Base-by-base conservation (phyloP, 176 grass and related monocot species). In the Saccharum officinarum region DNA sequence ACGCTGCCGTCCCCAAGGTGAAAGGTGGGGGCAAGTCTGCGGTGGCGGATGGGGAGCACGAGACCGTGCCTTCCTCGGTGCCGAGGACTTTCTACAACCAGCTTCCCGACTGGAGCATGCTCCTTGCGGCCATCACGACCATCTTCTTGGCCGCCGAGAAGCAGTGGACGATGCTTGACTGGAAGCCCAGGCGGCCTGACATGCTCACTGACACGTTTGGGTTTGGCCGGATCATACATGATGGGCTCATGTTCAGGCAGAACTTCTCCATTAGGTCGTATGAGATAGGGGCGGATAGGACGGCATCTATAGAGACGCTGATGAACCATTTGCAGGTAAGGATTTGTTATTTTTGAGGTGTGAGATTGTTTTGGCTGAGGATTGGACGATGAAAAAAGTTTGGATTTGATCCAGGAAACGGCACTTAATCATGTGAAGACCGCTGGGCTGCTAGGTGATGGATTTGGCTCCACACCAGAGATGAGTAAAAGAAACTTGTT, bases 261-360 rank as follows among this genome's bases (percentile, higher is more conserved):
- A 94, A 99, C 71, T 97, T 99, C 78, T 89, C 91, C 28, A 97
- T 99, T 54, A 73, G 97, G 72, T 99, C 97, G 4, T 99, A 99
- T 80, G 97, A 99, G 84, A 97, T 99, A 47, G 97, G 97, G 14
- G 97, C 94, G 0, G 97, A 99, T 75, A 83, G 77, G 63, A 94
- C 92, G 16, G 97, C 90, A 0, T 99, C 97, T 49, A 99, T 99
- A 72, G 97, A 99, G 67, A 94, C 97, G 16, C 34, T 99, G 52
- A 99, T 99, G 97, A 99, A 99, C 67, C 97, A 99, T 94, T 76
- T 99, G 73, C 97, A 99, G 88, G 97, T 97, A 68, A 37, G 15
- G 62, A 30, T 33, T 64, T 38, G n/a, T 69, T 59, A 9, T 28
- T 79, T 82, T 80, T 67, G 10, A 63, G 74, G 84, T 39, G 76